Base-by-base conservation (phyloP, 805 yeast species). In the Kodamaea jinghongensis region DNA sequence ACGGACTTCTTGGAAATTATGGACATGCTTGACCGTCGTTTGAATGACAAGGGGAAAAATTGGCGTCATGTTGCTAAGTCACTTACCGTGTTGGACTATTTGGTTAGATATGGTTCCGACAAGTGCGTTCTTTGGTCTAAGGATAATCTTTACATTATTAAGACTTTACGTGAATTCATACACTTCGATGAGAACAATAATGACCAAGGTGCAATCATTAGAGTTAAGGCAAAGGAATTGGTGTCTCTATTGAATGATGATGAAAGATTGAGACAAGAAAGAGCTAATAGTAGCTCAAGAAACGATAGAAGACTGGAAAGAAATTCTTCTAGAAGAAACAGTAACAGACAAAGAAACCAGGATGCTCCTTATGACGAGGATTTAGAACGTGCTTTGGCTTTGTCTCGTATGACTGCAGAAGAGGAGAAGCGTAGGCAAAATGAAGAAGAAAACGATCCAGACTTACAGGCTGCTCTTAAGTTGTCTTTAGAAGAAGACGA, bases 61-160 rank as follows among this genome's bases (percentile, higher is more conserved):
- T 91, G 97, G 97, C 77, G 96, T 49, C 99, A 91, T 60, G 90
- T 91, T 36, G 90, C 95, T 47, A 93, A 91, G 62, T 82, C 96
- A 1, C 71, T 91, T 46, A 84, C 95, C 2, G 81, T 91, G n/a
- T 72, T 91, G 50, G 96, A 90, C 54, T 91, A 82, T 63, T 70
- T 90, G 42, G 88, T 90, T 13, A 78, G 93, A 50, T 76, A 74
- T 44, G 99, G 97, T 28, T 76, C 89, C 14, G 96, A 89, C 50
- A 83, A 84, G 54, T 91, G 90, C 54, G 96, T 90, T 4, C 68
- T 81, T 28, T 91, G 99, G 99, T 80, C 90, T 45, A 84, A 81
- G 56, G 96, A 88, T 56, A 90, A 91, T 58, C 60, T 90, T 27
- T 91, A 88, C 62, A 75, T 90, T 37, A 79, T 91, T 58, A 89